Evolutionary conservation across 2,329 filamentous ascomycete genomes (phyloP), one percentile per base, ranked within the genome.

Genomic region (Nemania sp.): DNA sequence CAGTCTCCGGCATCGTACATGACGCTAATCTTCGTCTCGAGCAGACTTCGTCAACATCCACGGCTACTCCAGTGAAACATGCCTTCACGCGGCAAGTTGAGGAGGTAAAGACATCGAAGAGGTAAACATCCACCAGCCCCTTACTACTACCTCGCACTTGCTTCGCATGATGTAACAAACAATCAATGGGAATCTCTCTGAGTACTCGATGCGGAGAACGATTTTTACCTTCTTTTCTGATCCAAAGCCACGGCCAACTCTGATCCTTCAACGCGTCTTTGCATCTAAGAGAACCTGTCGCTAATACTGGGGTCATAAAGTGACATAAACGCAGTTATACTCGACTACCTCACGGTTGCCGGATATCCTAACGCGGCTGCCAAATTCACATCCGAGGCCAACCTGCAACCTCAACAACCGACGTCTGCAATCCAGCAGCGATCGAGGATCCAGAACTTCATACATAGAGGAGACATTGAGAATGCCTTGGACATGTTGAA

Each of bases 151-250:
- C 72, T 52, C 39, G 54, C 47, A 34, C 56, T 48, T 25, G 10
- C 32, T 57, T 65, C 64, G 71, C 67, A 71, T 72, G 72, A 69
- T 75, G 72, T 59, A 96, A 91, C 81, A 83, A 79, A 80, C 83
- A 88, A 88, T 91, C 89, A 96, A 97, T 99, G 95, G 95, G 95
- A 99, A 99, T 99, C 95, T 99, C 96, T 99, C 95, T 90, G 91
- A 98, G 91, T 84, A 86, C 81, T 79, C 76, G 78, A 84, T 99
- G 95, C 91, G 89, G 95, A 99, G 87, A 92, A 77, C 82, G 80
- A 83, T 88, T 91, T 71, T 40, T 52, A 66, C 59, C 48, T 62
- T 63, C 64, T 63, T 57, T 67, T 72, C 68, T 72, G 69, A 73
- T 57, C 59, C 25, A 51, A 53, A 29, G 37, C 42, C 50, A 52